Percentiles rank a stretch among this genome's conserved stretches.
phyloP scores from a whole-genome alignment of 495 filamentous ascomycete species.

The Hypoxylon subgilvum region DNA sequence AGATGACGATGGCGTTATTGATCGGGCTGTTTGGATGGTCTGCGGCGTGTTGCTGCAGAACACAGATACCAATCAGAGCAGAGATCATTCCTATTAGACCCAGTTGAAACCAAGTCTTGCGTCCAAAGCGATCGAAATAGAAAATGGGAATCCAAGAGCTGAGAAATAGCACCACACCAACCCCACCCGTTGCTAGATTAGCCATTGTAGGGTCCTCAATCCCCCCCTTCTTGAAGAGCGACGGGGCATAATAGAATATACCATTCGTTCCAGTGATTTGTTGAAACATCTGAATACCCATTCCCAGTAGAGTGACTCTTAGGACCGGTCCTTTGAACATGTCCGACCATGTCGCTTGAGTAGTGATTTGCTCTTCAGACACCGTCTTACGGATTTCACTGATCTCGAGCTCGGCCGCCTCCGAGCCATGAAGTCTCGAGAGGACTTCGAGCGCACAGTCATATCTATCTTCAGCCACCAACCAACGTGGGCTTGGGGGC shows the following conservation, averaged over 20 bases:
- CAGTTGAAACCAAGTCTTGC: constrained; percentile 40
- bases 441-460: constrained; percentile 58
- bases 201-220: constrained; percentile 39
- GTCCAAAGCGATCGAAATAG: constrained; percentile 37
- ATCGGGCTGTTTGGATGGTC: constrained; percentile 32
- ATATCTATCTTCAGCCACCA: constrained; percentile 57
- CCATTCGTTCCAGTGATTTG: constrained; percentile 38
- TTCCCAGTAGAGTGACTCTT: constrained; percentile 33
- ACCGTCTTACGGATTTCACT: constrained; percentile 45
- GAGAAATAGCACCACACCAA: constrained; percentile 34
- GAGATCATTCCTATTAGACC: constrained; percentile 37
- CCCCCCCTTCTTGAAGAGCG: constrained; percentile 37
- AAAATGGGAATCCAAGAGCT: constrained; percentile 39
- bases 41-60: constrained; percentile 35
- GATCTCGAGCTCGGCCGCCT: constrained; percentile 43
- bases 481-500: constrained; percentile 62
- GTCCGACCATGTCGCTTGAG: constrained; percentile 34
- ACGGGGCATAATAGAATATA: constrained; percentile 36
- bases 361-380: constrained; percentile 37
- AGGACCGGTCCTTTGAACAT: constrained; percentile 42
- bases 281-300: constrained; percentile 35
- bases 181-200: constrained; percentile 35
- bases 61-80: constrained; percentile 35
- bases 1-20: constrained; percentile 38
- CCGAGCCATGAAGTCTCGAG: constrained; percentile 56